Conservation (phyloP, 768 basidiomycete species). For the Steccherinum ochraceum region DNA sequence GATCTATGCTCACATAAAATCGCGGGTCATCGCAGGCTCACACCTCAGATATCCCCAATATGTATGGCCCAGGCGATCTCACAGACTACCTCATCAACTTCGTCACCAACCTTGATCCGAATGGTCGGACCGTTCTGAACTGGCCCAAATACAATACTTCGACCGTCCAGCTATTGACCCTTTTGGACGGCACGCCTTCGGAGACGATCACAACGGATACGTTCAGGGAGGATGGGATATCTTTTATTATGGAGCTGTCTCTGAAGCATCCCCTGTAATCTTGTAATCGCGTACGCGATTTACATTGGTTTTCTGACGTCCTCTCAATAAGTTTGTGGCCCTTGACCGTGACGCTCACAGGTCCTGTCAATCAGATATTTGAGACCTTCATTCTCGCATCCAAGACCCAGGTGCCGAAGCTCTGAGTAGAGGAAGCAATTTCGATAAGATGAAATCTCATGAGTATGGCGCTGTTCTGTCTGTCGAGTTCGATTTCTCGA, state of each 20-base stretch:
- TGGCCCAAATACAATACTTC: constrained; percentile 46
- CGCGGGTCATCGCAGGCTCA: constrained; percentile 38
- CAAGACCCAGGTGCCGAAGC: too few relatives aligned
- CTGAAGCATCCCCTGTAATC: constrained; percentile 5
- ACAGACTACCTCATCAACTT: constrained; percentile 43
- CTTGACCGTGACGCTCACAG: too few relatives aligned
- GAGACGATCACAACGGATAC: constrained; percentile 5
- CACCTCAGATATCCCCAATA: constrained; percentile 33
- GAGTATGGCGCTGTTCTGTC: too few relatives aligned
- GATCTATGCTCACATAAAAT: neutral
- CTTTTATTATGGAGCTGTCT: constrained; percentile 4
- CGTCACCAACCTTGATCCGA: constrained; percentile 36
- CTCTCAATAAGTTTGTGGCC: too few relatives aligned
- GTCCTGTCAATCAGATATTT: too few relatives aligned
- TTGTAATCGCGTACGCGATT: too few relatives aligned
- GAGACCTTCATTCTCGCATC: too few relatives aligned
- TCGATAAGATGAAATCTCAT: too few relatives aligned
- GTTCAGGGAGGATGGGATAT: constrained; percentile 6
- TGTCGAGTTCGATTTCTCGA: too few relatives aligned
- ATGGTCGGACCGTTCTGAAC: constrained; percentile 19
- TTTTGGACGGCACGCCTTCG: constrained; percentile 6
- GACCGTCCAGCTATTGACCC: too few relatives aligned
- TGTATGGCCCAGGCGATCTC: constrained; percentile 37
- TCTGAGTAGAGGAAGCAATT: too few relatives aligned
- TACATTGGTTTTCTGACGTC: too few relatives aligned